Conservation (phyloP, 441 rosid species). For the Croton setiger region DNA sequence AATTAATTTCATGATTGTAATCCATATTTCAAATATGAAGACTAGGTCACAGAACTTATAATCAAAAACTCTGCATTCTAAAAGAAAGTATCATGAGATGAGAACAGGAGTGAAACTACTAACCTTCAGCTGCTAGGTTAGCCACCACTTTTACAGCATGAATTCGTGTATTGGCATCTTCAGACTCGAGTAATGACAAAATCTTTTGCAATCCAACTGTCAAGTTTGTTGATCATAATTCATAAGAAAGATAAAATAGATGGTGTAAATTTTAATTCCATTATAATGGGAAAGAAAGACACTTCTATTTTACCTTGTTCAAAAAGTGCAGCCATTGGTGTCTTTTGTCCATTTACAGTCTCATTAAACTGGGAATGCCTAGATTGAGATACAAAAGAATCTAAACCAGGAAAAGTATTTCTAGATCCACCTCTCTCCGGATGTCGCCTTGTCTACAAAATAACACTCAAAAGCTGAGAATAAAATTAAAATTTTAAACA, state of each 20-base stretch:
- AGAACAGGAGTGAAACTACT: slow-evolving; percentile 11
- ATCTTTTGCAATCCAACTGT: slow-evolving; percentile 93
- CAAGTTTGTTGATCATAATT: slow-evolving; percentile 25
- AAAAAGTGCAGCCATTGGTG: slow-evolving; percentile 66
- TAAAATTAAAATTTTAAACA: neutral
- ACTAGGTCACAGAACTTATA: neutral
- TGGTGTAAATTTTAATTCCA: slow-evolving; percentile 6
- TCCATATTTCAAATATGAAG: neutral
- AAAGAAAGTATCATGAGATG: neutral
- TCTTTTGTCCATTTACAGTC: slow-evolving; percentile 58
- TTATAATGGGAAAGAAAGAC: slow-evolving; percentile 10
- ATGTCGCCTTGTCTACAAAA: slow-evolving; percentile 60
- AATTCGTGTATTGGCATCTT: slow-evolving; percentile 83
- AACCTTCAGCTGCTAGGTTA: slow-evolving; percentile 98
- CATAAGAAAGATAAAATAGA: slow-evolving; percentile 25
- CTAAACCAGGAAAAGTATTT: slow-evolving; percentile 49
- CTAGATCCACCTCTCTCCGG: slow-evolving; percentile 60
- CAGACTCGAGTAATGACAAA: slow-evolving; percentile 82
- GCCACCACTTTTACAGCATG: slow-evolving; percentile 99
- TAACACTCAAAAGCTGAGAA: slow-evolving; percentile 5
- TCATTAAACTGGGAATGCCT: slow-evolving; percentile 55
- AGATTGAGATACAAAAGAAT: slow-evolving; percentile 50
- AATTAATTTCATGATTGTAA: neutral
- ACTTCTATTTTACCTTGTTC: slow-evolving; percentile 67
- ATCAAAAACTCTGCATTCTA: neutral